Base-by-base conservation (phyloP, 495 filamentous ascomycete genomes). In the Elasticomyces elasticus region DNA sequence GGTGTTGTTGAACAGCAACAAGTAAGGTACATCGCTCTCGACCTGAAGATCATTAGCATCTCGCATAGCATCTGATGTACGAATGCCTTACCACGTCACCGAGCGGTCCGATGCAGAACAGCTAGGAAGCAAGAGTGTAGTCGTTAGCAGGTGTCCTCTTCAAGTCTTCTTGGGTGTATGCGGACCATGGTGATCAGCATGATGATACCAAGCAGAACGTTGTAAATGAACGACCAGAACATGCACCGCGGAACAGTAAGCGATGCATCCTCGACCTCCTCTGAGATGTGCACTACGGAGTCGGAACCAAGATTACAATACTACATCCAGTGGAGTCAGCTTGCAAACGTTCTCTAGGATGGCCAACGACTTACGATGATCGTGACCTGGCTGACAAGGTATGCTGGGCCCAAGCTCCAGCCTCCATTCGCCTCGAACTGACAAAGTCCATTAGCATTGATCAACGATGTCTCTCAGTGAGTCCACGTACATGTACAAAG, bases 381-480 rank as follows among this genome's bases (percentile, higher is more conserved):
- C 6, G 59, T 62, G 22, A 71, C 67, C 27, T 71, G 66, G 15
- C 66, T 64, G 25, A 74, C 63, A 9, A 73, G 61, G 47, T 64
- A 70, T 9, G 63, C 60, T 0, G 66, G 56, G 7, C 66, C 71
- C n/a, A 52, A 66, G 24, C 58, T 64, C 67, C 66, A 73, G 10
- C 68, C 68, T 6, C 67, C 63, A 46, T 55, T 60, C 45, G 67
- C 70, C 9, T 58, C 58, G 30, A 73, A 62, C 35, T 40, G 12
- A 17, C 19, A 3, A 13, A n/a, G 35, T n/a, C 13, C 3, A 7
- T 40, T 15, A 40, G 35, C 35, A 40, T n/a, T n/a, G 12, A 15
- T 40, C 13, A 12, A 3, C 12, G 5, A 40, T 40, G 19, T 17
- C 35, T 17, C 4, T 40, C 13, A 40, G 3, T 13, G 35, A 40